Evolutionary conservation across 2,329 filamentous ascomycete genomes (phyloP), one percentile per base, ranked within the genome.

Genomic region (Botryotinia narcissicola): DNA sequence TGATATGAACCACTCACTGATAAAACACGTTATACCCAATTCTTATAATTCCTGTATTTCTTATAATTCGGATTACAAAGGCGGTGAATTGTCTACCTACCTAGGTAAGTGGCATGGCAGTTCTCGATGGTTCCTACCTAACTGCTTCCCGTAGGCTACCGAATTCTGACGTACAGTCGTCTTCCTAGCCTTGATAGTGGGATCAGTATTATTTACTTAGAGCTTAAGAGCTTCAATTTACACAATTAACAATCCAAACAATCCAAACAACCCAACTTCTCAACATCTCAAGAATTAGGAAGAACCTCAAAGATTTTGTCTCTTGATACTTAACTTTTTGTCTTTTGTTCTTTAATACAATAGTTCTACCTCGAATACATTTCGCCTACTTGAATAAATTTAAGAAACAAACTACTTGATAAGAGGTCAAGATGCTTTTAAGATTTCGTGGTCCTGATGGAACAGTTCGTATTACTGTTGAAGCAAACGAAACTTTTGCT

Each of bases 381-480:
- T 51, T 29, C 12, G 29, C 29, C n/a, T 2, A 54, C 54, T 44
- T 25, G n/a, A 32, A 25, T 60, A 44, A 61, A 32, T 37, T n/a
- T 62, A 12, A 60, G 32, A 48, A 60, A 1, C n/a, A 51, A 51
- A 35, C 35, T 22, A 35, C 35, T 22, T 14, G 35, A 46, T 16
- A n/a, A 51, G 54, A 68, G 63, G 25, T 73, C 63, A 78, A 66
- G 61, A 80, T 79, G 78, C 75, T 79, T 67, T 74, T 79, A 42
- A 75, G 78, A 74, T 78, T 79, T 74, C 91, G 95, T 80, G 94
- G 94, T 81, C 94, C 93, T 76, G 94, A 98, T 85, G 96, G 96
- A 85, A 96, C 96, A 87, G 91, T 95, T 83, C 92, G 96, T 78
- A 86, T 98, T 79, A 93, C 87, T 70, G 89, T 97, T 78, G 91